Percentiles rank a stretch among this genome's conserved stretches.
phyloP scores from a whole-genome alignment of 2,329 filamentous ascomycete species.

The Aspergillus piperis region DNA sequence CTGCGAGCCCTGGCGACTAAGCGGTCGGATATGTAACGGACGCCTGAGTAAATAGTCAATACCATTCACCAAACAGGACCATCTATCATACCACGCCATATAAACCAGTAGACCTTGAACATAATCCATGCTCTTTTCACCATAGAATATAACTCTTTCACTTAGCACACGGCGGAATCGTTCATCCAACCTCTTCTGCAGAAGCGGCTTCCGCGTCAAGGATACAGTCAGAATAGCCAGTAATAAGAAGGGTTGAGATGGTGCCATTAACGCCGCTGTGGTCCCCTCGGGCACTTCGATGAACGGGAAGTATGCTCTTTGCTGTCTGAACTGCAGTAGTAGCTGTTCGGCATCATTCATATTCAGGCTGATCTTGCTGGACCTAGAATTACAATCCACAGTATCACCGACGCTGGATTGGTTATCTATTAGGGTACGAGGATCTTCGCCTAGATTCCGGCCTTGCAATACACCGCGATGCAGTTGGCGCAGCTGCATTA shows the following conservation, averaged over 20 bases:
- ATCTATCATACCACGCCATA: not conserved
- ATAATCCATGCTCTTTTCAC: constrained; percentile 6
- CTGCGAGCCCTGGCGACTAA: not conserved
- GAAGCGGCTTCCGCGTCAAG: not conserved
- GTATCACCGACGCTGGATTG: no score
- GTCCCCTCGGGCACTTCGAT: not conserved
- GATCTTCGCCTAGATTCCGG: not conserved
- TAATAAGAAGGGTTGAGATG: not conserved
- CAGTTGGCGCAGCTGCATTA: not conserved
- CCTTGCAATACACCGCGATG: not conserved
- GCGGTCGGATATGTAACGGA: not conserved
- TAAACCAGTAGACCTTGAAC: constrained; percentile 7
- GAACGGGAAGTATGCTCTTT: not conserved
- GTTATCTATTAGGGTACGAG: not conserved
- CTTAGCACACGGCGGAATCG: constrained; percentile 4
- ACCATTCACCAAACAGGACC: not conserved
- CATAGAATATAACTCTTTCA: not conserved
- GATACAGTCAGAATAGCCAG: not conserved
- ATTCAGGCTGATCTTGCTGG: not conserved
- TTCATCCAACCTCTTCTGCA: constrained; percentile 1
- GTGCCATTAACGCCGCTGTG: not conserved
- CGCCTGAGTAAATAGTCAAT: not conserved
- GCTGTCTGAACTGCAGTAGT: not conserved
- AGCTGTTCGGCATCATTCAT: constrained; percentile 1
- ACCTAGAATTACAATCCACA: not conserved